phyloP scores from a whole-genome alignment of 257 asterid species.

The Catharanthus roseus region DNA sequence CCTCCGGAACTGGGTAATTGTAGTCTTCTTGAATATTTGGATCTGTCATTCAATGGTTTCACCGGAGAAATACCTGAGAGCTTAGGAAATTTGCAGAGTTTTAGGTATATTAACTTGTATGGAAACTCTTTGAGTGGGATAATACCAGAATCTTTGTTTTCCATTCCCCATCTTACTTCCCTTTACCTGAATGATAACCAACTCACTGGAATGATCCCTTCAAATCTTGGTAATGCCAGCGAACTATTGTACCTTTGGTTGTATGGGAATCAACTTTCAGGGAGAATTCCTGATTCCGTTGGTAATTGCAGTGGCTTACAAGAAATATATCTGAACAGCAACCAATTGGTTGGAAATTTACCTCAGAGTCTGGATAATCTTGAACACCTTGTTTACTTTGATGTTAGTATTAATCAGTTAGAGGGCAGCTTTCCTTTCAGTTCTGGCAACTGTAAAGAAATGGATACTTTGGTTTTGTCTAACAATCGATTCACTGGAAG shows the following conservation, averaged over 20 bases:
- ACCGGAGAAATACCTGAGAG: slow-evolving; percentile 48
- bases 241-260: slow-evolving; percentile 32
- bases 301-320: slow-evolving; percentile 53
- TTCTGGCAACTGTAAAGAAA: slow-evolving; percentile 31
- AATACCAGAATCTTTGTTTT: slow-evolving; percentile 45
- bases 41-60: slow-evolving; percentile 40
- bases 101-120: slow-evolving; percentile 36
- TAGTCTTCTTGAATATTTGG: slow-evolving; percentile 33
- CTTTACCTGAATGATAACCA: slow-evolving; percentile 40
- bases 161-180: slow-evolving; percentile 33
- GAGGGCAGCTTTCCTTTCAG: slow-evolving; percentile 46
- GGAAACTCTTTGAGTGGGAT: slow-evolving; percentile 36
- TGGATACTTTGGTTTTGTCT: slow-evolving; percentile 43
- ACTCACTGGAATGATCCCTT: slow-evolving; percentile 59
- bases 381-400: slow-evolving; percentile 35
- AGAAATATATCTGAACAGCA: slow-evolving; percentile 39
- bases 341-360: slow-evolving; percentile 44
- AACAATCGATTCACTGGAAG: slow-evolving; percentile 45
- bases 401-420: slow-evolving; percentile 44
- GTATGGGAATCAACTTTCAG: slow-evolving; percentile 40
- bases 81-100: slow-evolving; percentile 38
- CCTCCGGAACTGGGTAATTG: slow-evolving; percentile 38
- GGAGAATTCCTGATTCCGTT: slow-evolving; percentile 54
- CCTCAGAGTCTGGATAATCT: slow-evolving; percentile 54
- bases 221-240: slow-evolving; percentile 41